Evolutionary conservation across 1,284 basidiomycete genomes (phyloP).

Genomic region (Rhodotorula sp.): DNA sequence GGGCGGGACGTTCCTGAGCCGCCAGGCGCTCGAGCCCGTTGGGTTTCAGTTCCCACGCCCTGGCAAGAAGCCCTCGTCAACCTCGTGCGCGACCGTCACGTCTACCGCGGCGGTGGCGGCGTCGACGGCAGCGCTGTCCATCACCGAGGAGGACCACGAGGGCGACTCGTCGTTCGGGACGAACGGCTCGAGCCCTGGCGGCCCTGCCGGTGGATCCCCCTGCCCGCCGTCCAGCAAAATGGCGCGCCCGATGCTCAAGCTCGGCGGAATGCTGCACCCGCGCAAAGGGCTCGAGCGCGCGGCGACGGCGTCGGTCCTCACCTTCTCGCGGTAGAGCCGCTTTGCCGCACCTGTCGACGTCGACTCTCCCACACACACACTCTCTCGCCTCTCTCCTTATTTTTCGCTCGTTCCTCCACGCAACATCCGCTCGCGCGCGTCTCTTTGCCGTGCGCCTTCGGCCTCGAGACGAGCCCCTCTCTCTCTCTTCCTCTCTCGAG

Average conservation of each 20-base stretch:
- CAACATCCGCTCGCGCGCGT: not conserved
- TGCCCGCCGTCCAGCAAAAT: conserved; percentile 36
- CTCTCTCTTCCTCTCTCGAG: not conserved
- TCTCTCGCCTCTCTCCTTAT: too few species aligned
- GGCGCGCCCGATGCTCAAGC: conserved; percentile 31
- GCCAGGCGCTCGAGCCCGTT: conserved; percentile 22
- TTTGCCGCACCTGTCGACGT: too few species aligned
- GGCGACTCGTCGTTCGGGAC: conserved; percentile 42
- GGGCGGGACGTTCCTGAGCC: not conserved
- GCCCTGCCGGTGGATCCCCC: conserved; percentile 31
- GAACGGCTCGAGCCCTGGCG: conserved; percentile 36
- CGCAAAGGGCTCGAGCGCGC: conserved; percentile 30
- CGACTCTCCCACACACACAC: not conserved
- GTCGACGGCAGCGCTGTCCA: conserved; percentile 7
- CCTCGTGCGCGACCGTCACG: not conserved
- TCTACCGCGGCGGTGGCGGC: conserved; percentile 3
- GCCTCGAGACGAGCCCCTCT: not conserved
- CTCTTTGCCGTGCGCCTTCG: not conserved
- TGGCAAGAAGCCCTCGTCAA: not conserved
- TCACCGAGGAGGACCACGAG: conserved; percentile 40
- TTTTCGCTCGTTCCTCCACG: too few species aligned
- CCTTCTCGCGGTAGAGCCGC: conserved; percentile 21
- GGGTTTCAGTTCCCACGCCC: conserved; percentile 35
- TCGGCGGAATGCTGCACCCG: conserved; percentile 18
- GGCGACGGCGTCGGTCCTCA: conserved; percentile 27